A percentile compares a stretch with the other conserved stretches of the same genome.
Evolutionary conservation across 768 basidiomycete species (phyloP).

Genomic region (Mycena alexandri): DNA sequence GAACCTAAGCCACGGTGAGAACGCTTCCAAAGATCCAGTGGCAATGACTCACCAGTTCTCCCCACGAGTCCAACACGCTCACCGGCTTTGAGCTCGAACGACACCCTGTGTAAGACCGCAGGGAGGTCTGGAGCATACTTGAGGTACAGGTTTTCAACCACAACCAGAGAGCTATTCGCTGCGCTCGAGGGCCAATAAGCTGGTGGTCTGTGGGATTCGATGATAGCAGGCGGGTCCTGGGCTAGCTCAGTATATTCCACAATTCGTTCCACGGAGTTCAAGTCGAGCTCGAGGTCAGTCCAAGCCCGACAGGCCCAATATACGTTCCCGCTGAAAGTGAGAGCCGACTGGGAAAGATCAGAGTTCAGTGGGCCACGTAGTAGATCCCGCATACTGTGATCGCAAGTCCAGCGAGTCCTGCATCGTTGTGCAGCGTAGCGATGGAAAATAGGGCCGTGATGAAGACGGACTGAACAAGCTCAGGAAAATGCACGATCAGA

Average conservation of each 20-base stretch:
- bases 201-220: constrained; percentile 81
- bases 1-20: constrained; percentile 56
- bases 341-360: constrained; percentile 23
- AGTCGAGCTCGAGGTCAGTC: constrained; percentile 29
- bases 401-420: constrained; percentile 72
- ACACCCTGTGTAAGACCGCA: constrained; percentile 80
- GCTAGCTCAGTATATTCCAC: constrained; percentile 92
- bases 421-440: constrained; percentile 61
- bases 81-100: constrained; percentile 77
- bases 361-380: not conserved
- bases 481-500: too few relatives aligned
- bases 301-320: constrained; percentile 17
- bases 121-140: constrained; percentile 91
- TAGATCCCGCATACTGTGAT: constrained; percentile 32
- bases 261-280: constrained; percentile 84
- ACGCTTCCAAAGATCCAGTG: not conserved
- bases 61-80: constrained; percentile 88
- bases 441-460: constrained; percentile 84
- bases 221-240: constrained; percentile 84
- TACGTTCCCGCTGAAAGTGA: constrained; percentile 29
- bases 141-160: constrained; percentile 82
- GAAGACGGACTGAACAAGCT: constrained; percentile 62
- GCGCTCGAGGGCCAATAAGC: constrained; percentile 93
- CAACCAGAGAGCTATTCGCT: constrained; percentile 68
- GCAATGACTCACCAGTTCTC: constrained; percentile 52